Percentiles rank a stretch among this genome's conserved stretches.
Evolutionary conservation across 176 grass and related monocot species (phyloP).

Genomic region (Panicum miliaceum): DNA sequence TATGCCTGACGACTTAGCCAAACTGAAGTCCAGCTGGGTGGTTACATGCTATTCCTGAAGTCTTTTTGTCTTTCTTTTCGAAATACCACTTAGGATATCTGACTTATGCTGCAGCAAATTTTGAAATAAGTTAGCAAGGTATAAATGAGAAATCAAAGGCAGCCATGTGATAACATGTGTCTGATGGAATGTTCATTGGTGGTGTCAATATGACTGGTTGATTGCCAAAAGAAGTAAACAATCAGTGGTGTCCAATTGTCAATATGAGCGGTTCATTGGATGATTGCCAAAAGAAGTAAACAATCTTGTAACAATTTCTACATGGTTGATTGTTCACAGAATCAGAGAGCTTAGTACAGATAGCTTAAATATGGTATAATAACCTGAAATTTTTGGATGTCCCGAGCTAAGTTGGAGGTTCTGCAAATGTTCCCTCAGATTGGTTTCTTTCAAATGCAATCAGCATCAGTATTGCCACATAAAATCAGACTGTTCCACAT

Average conservation of each 20-base stretch:
- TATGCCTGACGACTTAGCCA: conserved; percentile 23
- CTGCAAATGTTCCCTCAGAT: not conserved
- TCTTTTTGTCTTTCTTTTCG: conserved; percentile 43
- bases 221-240: not conserved
- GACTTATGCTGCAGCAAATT: conserved; percentile 50
- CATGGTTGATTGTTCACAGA: not conserved
- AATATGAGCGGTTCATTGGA: not conserved
- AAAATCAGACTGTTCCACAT: conserved; percentile 17
- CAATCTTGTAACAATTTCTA: not conserved
- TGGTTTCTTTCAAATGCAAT: not conserved
- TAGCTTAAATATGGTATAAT: conserved; percentile 7
- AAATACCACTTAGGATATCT: conserved; percentile 28
- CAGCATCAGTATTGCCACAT: not conserved
- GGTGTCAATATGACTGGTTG: conserved; percentile 16
- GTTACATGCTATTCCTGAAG: conserved; percentile 43
- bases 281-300: not conserved
- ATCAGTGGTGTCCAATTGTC: not conserved
- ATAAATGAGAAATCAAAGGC: not conserved
- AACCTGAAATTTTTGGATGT: not conserved
- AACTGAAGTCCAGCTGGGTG: conserved; percentile 2
- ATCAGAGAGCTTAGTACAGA: not conserved
- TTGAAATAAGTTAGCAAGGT: conserved; percentile 4
- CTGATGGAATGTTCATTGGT: conserved; percentile 4
- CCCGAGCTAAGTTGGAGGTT: not conserved
- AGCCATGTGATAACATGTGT: conserved; percentile 1